Evolutionary conservation across 805 yeast genomes (phyloP), one percentile per base, ranked within the genome.

Genomic region (Scheffersomyces amazonensis): DNA sequence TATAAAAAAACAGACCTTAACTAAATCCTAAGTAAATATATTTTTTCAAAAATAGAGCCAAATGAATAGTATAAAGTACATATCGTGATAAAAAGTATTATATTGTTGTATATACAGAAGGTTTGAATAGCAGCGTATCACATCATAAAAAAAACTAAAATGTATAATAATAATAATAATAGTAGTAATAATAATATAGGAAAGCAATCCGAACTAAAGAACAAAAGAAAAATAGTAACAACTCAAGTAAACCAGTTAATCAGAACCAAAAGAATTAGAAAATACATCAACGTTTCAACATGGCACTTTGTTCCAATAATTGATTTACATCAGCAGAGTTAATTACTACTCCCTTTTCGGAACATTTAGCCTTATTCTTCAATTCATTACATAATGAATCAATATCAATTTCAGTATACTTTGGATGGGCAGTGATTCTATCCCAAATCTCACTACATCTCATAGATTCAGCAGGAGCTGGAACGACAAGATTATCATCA

Each of bases 381-480:
- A 93, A 73, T 65, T 93, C 99, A 31, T 67, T 58, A 73, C 99
- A 93, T 58, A 93, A 74, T 2, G 96, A 95, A 56, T 91, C 97
- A 47, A 93, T 90, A 60, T 93, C 99, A 37, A 93, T 72, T 42
- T 90, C 96, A 4, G 93, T 80, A 61, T 90, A 93, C 56, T 84
- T 80, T 23, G 99, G 98, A 70, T 93, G 98, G 16, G 93, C 64
- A 2, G 96, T 86, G 27, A 93, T 84, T 54, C 98, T 76, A 61
- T 91, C 98, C 99, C 99, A 93, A 12, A 91, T 83, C 49, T 89
- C 96, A 0, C 95, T 78, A 62, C 99, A 93, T 54, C 79, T 80
- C 47, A 79, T 57, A 11, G 75, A 70, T 13, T 62, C 64, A 40
- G 80, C 83, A 7, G 78, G 83, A 4, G 83, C 76, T 5, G 95